phyloP scores from a whole-genome alignment of 1,139 yeast species.

The Blastobotrys serpentis region DNA sequence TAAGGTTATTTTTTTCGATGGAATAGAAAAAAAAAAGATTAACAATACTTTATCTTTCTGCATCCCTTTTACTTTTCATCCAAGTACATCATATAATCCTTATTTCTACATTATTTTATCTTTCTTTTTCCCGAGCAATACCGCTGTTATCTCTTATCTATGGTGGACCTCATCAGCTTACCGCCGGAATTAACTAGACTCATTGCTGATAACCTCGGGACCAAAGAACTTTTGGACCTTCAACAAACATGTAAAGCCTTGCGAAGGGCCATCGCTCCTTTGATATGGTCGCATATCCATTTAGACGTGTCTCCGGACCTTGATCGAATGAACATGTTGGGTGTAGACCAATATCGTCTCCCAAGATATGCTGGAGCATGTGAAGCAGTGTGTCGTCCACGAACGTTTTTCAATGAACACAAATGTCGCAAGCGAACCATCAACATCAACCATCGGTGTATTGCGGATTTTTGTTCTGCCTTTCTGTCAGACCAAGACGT shows the following conservation, averaged over 20 bases:
- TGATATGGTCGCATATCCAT: constrained; percentile 10
- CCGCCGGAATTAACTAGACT: constrained; percentile 1
- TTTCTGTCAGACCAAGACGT: constrained; percentile 5
- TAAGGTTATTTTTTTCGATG: not conserved
- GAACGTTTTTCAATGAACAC: constrained; percentile 9
- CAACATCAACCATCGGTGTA: constrained; percentile 6
- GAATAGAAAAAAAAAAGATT: not conserved
- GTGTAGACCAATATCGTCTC: constrained; percentile 2
- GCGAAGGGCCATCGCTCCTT: not conserved
- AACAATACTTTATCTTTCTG: not conserved
- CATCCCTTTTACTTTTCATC: not conserved
- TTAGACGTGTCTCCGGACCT: constrained; percentile 8
- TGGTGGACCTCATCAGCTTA: constrained; percentile 1
- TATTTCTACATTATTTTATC: not conserved
- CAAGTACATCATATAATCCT: no score
- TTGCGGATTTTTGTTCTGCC: constrained; percentile 5
- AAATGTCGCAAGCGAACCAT: constrained; percentile 7
- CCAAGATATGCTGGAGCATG: constrained; percentile 5
- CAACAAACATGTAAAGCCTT: constrained; percentile 5
- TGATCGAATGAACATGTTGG: constrained; percentile 6
- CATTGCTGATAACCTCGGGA: constrained; percentile 8
- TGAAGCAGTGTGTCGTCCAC: constrained; percentile 8
- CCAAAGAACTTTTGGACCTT: constrained; percentile 8
- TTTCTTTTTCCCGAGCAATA: not conserved
- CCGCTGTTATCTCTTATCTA: not conserved